phyloP scores from a whole-genome alignment of 345 rosid species.

The Nasturtium officinale region DNA sequence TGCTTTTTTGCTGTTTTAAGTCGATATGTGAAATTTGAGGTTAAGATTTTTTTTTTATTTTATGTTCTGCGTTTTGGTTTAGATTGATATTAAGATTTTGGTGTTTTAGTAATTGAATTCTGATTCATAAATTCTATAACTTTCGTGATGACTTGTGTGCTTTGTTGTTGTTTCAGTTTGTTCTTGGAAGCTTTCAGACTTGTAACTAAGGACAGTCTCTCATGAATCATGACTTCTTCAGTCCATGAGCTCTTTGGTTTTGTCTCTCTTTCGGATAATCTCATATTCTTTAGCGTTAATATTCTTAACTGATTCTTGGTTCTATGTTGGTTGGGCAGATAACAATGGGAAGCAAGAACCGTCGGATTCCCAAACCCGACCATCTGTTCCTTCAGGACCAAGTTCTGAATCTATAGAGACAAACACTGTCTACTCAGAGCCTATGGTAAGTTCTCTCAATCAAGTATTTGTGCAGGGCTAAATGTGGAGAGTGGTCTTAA shows the following conservation, averaged over 20 bases:
- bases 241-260: conserved; percentile 45
- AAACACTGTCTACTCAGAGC: conserved; percentile 54
- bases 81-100: neutral
- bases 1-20: conserved; percentile 30
- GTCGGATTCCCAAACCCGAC: conserved; percentile 51
- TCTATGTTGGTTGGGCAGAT: conserved; percentile 45
- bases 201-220: conserved; percentile 31
- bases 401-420: conserved; percentile 55
- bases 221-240: conserved; percentile 46
- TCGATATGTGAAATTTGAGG: conserved; percentile 12
- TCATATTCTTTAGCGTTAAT: neutral
- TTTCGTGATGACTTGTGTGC: conserved; percentile 26
- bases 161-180: conserved; percentile 30
- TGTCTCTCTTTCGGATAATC: neutral
- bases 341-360: conserved; percentile 70
- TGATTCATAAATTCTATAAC: neutral
- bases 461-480: conserved; percentile 13
- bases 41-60: neutral
- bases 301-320: conserved; percentile 11
- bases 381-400: conserved; percentile 53
- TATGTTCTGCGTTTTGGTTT: conserved; percentile 3
- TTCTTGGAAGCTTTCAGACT: neutral
- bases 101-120: neutral
- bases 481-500: neutral
- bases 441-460: conserved; percentile 57